phyloP scores from a whole-genome alignment of 371 early-diverging fungal genomes.

The Choanephora cucurbitarum region DNA sequence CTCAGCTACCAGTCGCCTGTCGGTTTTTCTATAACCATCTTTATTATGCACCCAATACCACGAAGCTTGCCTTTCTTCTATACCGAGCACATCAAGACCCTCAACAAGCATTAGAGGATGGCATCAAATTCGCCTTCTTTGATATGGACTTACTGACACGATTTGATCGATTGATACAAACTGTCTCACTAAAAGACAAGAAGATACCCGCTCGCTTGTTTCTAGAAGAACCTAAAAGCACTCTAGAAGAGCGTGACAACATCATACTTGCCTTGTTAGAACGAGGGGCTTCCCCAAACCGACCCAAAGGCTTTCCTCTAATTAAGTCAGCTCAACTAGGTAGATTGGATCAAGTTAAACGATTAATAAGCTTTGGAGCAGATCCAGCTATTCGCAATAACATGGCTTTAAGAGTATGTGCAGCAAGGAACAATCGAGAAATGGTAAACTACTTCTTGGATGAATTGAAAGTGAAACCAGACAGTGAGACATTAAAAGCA shows the following conservation, averaged over 20 bases:
- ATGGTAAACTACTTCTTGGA: constrained; percentile 51
- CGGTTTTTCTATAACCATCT: constrained; percentile 27
- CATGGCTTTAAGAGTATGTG: constrained; percentile 49
- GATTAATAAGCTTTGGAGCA: constrained; percentile 48
- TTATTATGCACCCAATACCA: constrained; percentile 22
- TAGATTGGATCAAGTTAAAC: constrained; percentile 38
- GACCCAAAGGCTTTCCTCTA: constrained; percentile 57
- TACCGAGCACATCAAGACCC: constrained; percentile 24
- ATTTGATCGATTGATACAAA: constrained; percentile 23
- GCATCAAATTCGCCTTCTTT: constrained; percentile 39
- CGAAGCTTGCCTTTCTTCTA: constrained; percentile 39
- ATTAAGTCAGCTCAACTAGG: constrained; percentile 55
- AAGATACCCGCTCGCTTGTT: constrained; percentile 44
- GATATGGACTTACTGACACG: constrained; percentile 19
- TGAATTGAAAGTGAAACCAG: constrained; percentile 44
- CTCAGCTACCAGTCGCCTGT: constrained; percentile 31
- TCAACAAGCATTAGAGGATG: constrained; percentile 25
- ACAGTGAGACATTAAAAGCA: constrained; percentile 40
- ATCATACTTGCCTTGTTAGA: constrained; percentile 32
- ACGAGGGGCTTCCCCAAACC: constrained; percentile 44
- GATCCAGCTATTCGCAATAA: constrained; percentile 43
- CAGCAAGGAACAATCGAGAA: constrained; percentile 39
- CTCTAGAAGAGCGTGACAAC: constrained; percentile 13
- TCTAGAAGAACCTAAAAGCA: constrained; percentile 10
- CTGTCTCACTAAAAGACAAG: constrained; percentile 23